A percentile compares a stretch with the other conserved stretches of the same genome.
These are phyloP conservation scores for Solanum hybrid DNA, from an alignment of 305 asterid species.

Conservation along the genomic window DNA sequence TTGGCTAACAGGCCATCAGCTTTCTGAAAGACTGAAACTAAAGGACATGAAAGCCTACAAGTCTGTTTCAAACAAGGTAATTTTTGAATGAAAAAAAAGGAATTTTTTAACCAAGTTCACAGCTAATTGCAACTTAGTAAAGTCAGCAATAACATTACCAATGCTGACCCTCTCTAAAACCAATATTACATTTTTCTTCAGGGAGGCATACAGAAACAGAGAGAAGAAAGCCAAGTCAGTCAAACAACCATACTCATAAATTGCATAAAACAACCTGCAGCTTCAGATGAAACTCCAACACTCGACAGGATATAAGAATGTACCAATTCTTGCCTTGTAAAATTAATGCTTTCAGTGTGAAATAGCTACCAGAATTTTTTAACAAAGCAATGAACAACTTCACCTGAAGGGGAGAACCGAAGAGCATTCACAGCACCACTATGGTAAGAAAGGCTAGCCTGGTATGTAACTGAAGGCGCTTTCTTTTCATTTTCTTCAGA, in stretches of 20 bases:
- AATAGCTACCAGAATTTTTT: neutral
- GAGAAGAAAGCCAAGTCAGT: neutral
- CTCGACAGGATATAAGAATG: neutral
- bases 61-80: neutral
- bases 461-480: conserved; percentile 62
- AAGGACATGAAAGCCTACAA: neutral
- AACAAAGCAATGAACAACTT: conserved; percentile 3
- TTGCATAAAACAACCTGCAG: neutral
- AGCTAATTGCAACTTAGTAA: neutral
- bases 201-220: neutral
- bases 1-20: neutral
- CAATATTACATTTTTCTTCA: neutral
- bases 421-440: conserved; percentile 78
- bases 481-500: conserved; percentile 47
- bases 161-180: neutral
- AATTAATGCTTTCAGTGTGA: neutral
- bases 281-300: neutral
- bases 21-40: neutral
- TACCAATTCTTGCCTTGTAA: neutral
- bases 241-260: neutral
- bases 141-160: neutral
- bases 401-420: conserved; percentile 93
- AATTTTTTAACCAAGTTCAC: neutral
- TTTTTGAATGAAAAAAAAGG: neutral
- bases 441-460: conserved; percentile 71